Conservation (phyloP, 2,329 filamentous ascomycete species). For the Monosporascus ibericus region DNA sequence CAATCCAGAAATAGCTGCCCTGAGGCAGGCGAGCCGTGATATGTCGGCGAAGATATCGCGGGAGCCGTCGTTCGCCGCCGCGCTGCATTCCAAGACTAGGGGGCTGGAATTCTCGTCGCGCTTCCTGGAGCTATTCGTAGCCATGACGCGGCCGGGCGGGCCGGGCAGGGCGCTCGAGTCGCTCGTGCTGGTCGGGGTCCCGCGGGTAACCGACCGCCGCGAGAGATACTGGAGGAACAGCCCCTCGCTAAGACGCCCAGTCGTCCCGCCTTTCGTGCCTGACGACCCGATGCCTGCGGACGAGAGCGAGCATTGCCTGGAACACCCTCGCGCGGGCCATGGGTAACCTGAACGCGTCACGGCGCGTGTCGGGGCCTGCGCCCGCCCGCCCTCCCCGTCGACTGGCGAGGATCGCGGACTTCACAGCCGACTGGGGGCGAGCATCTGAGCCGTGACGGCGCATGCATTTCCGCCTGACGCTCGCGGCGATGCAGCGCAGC, state of each 20-base stretch:
- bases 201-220: not conserved
- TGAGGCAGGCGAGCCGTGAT: not conserved
- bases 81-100: not conserved
- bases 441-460: not conserved
- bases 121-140: not conserved
- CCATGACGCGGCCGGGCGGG: not conserved
- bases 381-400: not conserved
- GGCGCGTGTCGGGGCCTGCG: not conserved
- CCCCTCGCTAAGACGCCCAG: not conserved
- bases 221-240: not conserved
- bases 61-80: not conserved
- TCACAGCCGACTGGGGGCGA: not conserved
- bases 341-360: not conserved
- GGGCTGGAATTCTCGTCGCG: not conserved
- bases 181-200: not conserved
- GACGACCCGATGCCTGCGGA: too few relatives aligned
- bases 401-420: not conserved
- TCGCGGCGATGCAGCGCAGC: not conserved
- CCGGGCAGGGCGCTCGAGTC: not conserved
- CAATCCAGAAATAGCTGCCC: not conserved
- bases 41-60: not conserved
- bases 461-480: too few relatives aligned
- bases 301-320: not conserved
- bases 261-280: too few relatives aligned
- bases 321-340: not conserved